A percentile compares a stretch with the other conserved stretches of the same genome.
phyloP scores from a whole-genome alignment of 208 protist genomes.

The Willaertia magna region DNA sequence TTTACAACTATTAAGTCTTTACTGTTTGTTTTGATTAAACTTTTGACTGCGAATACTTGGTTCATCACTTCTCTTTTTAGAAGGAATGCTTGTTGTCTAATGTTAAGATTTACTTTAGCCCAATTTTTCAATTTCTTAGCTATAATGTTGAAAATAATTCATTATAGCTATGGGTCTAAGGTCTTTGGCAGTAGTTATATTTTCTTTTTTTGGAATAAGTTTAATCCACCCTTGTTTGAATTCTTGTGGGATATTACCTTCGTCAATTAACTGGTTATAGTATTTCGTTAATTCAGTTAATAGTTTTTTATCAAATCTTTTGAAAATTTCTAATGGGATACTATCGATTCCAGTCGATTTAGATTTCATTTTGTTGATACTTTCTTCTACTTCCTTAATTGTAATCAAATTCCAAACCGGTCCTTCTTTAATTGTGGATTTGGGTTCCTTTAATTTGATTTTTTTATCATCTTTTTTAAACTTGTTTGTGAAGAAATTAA shows the following conservation, averaged over 20 bases:
- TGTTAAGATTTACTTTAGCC: neutral
- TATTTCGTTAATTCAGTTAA: neutral
- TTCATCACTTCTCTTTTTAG: neutral
- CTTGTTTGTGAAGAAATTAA: neutral
- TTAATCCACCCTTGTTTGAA: neutral
- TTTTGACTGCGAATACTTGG: neutral
- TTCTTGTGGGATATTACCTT: neutral
- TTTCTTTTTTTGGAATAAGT: neutral
- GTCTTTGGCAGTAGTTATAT: neutral
- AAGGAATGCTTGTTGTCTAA: neutral
- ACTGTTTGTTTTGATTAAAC: neutral
- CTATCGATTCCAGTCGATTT: neutral
- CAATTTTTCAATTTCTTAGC: neutral
- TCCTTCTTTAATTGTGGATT: neutral
- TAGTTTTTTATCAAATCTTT: neutral
- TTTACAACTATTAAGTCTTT: neutral
- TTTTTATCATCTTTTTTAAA: neutral
- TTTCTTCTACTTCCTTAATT: neutral
- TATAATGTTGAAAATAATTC: neutral
- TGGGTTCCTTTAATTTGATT: neutral
- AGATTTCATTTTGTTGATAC: neutral
- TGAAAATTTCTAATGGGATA: neutral
- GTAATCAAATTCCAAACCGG: neutral
- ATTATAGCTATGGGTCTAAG: neutral
- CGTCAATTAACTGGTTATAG: neutral